These are phyloP conservation scores for Crassisporium funariophilum DNA, from an alignment of 768 basidiomycete genomes.

Conservation along the genomic window DNA sequence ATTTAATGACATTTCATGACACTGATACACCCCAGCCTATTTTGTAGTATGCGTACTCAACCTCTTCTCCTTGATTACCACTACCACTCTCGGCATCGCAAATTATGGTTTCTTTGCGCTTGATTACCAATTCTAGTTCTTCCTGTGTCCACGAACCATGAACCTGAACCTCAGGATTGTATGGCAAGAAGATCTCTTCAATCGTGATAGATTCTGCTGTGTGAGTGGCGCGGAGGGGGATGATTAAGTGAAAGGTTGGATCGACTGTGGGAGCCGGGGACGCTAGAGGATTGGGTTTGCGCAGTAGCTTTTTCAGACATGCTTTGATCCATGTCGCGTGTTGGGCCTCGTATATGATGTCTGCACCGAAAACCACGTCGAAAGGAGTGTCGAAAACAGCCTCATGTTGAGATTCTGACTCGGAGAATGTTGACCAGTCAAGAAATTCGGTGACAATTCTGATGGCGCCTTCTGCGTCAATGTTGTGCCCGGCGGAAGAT, in stretches of 20 bases:
- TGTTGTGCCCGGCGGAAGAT: not conserved
- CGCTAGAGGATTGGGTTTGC: constrained; percentile 16
- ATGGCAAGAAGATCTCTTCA: constrained; percentile 51
- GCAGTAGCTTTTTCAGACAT: constrained; percentile 56
- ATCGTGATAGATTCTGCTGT: constrained; percentile 57
- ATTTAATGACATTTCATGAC: not conserved
- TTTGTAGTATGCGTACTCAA: constrained; percentile 70
- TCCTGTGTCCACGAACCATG: constrained; percentile 10
- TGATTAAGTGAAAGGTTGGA: constrained; percentile 66
- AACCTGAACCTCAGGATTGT: not conserved
- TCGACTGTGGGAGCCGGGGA: constrained; percentile 6
- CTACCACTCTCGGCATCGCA: constrained; percentile 50
- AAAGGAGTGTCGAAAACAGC: constrained; percentile 45
- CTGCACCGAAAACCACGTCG: constrained; percentile 78
- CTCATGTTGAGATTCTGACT: constrained; percentile 4
- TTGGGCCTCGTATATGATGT: constrained; percentile 74
- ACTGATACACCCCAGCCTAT: constrained; percentile 60
- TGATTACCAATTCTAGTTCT: constrained; percentile 44
- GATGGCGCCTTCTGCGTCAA: too few relatives aligned
- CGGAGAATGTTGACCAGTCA: constrained; percentile 59
- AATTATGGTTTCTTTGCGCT: constrained; percentile 53
- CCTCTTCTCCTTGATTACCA: constrained; percentile 44
- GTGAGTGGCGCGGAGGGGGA: constrained; percentile 75
- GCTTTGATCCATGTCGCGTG: constrained; percentile 73
- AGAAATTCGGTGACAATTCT: constrained; percentile 38